A percentile compares a stretch with the other conserved stretches of the same genome.
phyloP scores from a whole-genome alignment of 257 asterid genomes.

The Scutellaria baicalensis region DNA sequence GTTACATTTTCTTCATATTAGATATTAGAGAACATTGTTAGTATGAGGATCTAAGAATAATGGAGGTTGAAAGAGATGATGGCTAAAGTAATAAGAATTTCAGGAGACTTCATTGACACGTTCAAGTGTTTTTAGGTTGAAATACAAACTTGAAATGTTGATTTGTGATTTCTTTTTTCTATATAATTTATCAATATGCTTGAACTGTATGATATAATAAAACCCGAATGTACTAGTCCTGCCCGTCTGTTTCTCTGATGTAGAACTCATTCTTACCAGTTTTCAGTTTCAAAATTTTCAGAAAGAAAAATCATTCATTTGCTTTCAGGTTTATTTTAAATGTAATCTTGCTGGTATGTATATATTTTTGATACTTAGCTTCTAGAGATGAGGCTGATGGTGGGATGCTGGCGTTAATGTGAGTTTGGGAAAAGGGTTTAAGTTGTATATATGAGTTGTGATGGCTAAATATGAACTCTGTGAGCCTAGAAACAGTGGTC shows the following conservation, averaged over 20 bases:
- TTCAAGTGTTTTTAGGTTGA: not conserved
- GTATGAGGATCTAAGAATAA: not conserved
- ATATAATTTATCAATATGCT: not conserved
- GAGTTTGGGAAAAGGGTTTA: not conserved
- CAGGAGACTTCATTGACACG: not conserved
- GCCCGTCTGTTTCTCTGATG: not conserved
- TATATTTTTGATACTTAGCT: not conserved
- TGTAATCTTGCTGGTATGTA: not conserved
- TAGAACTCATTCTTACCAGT: not conserved
- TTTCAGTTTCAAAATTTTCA: not conserved
- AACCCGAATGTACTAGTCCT: not conserved
- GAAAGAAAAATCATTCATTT: not conserved
- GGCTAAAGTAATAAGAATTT: not conserved
- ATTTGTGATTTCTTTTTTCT: not conserved
- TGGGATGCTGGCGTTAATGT: not conserved
- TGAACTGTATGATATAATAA: not conserved
- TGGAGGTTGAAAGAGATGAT: not conserved
- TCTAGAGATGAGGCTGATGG: not conserved
- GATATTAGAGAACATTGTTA: not conserved
- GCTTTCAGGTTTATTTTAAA: not conserved
- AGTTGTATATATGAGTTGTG: not conserved
- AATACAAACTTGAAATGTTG: not conserved
- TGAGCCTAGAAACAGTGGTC: not conserved
- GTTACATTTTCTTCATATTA: not conserved
- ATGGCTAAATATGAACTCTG: not conserved